Evolutionary conservation across 352 stramenopile genomes (phyloP).

Genomic region (Globisporangium emineosum): DNA sequence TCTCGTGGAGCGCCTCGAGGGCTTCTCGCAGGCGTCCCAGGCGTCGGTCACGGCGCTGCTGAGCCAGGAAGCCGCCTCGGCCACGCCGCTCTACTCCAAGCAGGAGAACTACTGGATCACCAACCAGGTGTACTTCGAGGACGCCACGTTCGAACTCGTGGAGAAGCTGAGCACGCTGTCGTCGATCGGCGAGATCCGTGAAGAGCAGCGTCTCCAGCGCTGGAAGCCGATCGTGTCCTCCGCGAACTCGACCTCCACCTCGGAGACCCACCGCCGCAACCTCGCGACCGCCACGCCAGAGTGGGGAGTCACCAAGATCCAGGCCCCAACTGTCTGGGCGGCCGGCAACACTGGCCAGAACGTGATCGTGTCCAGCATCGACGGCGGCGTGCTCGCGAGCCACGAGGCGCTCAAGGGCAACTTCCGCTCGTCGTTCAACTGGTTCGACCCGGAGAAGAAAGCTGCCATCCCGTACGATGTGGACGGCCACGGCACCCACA

Average conservation of each 20-base stretch:
- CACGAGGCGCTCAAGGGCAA: slow-evolving; percentile 26
- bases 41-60: slow-evolving; percentile 1
- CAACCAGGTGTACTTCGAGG: slow-evolving; percentile 21
- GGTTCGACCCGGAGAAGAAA: slow-evolving; percentile 27
- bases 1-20: slow-evolving; percentile 17
- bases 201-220: background rate
- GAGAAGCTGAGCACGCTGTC: slow-evolving; percentile 17
- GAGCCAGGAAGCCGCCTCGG: background rate
- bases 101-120: slow-evolving; percentile 17
- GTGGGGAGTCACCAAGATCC: slow-evolving; percentile 32
- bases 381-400: slow-evolving; percentile 26
- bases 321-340: slow-evolving; percentile 26
- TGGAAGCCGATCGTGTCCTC: background rate
- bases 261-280: background rate
- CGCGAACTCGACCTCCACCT: background rate
- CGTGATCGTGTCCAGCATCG: slow-evolving; percentile 30
- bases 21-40: background rate
- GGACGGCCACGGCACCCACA: slow-evolving; percentile 31
- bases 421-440: slow-evolving; percentile 26
- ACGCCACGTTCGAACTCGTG: slow-evolving; percentile 16
- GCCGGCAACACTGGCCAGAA: slow-evolving; percentile 22
- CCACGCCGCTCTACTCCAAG: slow-evolving; percentile 8
- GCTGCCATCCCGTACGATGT: slow-evolving; percentile 19
- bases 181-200: slow-evolving; percentile 3
- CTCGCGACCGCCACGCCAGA: slow-evolving; percentile 5